phyloP scores from a whole-genome alignment of 805 yeast species.

The Metschnikowia colocasiae region DNA sequence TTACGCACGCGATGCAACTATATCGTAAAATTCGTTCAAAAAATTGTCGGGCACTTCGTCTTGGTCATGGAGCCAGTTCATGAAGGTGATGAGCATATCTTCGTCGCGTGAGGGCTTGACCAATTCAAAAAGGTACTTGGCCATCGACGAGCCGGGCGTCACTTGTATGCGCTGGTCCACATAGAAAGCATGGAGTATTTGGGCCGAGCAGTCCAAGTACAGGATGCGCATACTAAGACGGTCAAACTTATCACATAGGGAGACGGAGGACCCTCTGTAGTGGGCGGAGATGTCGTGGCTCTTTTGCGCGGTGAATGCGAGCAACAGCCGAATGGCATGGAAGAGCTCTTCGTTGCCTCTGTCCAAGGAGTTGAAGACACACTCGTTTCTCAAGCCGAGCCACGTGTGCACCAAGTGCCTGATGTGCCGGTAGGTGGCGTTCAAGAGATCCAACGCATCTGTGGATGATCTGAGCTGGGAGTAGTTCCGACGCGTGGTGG shows the following conservation, averaged over 20 bases:
- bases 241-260: constrained; percentile 1
- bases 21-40: constrained; percentile 6
- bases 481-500: background rate
- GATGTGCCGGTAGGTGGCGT: background rate
- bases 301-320: constrained; percentile 9
- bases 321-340: constrained; percentile 14
- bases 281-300: constrained; percentile 7
- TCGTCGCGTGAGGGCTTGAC: constrained; percentile 5
- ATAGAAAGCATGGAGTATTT: background rate
- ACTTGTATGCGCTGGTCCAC: background rate
- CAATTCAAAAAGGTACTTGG: constrained; percentile 8
- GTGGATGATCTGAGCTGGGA: constrained; percentile 2
- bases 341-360: constrained; percentile 27
- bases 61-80: constrained; percentile 13
- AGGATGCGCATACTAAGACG: background rate
- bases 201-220: background rate
- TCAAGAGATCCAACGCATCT: constrained; percentile 17
- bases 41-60: background rate
- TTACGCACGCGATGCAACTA: background rate
- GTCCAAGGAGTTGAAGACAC: constrained; percentile 16
- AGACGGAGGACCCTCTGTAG: background rate
- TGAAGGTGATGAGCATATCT: constrained; percentile 6
- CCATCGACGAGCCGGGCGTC: background rate
- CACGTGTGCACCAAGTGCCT: constrained; percentile 11
- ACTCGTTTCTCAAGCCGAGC: constrained; percentile 12